These are phyloP conservation scores for Phytophthora podocarpi DNA, from an alignment of 352 stramenopile genomes.

Conservation along the genomic window DNA sequence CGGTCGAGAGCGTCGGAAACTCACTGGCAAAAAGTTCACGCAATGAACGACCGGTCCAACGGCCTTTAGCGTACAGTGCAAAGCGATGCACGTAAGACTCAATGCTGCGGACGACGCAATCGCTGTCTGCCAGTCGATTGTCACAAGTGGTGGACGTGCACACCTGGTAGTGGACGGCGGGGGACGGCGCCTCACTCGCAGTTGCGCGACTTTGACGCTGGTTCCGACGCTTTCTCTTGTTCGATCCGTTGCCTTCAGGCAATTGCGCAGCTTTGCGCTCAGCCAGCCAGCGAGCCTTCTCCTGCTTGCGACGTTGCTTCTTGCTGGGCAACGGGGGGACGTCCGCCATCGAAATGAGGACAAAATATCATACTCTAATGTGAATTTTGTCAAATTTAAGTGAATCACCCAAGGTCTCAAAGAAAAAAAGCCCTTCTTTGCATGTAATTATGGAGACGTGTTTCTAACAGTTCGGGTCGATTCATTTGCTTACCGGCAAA, in stretches of 20 bases:
- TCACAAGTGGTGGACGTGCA: conserved; percentile 39
- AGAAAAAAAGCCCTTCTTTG: too few relatives aligned
- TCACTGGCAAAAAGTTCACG: conserved; percentile 83
- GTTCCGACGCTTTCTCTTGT: conserved; percentile 49
- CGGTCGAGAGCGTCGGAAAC: conserved; percentile 47
- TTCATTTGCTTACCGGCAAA: too few relatives aligned
- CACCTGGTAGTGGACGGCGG: conserved; percentile 27
- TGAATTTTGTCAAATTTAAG: too few relatives aligned
- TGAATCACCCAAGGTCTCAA: too few relatives aligned
- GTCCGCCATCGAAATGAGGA: conserved; percentile 22
- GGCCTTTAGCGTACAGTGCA: conserved; percentile 88
- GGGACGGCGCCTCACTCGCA: conserved; percentile 10
- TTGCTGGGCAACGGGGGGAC: conserved; percentile 32
- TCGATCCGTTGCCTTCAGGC: conserved; percentile 10
- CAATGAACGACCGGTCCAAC: conserved; percentile 87
- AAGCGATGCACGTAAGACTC: conserved; percentile 94
- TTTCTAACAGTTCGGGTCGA: too few relatives aligned
- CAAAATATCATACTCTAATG: conserved; percentile 3
- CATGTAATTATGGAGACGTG: too few relatives aligned
- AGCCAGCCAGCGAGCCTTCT: conserved; percentile 43
- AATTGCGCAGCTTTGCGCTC: conserved; percentile 41
- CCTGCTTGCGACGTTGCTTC: conserved; percentile 55
- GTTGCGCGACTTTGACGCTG: conserved; percentile 32
- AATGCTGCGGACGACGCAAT: conserved; percentile 53
- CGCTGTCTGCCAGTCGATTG: conserved; percentile 27